Base-by-base conservation (phyloP, 2,329 filamentous ascomycete genomes). In the Diaporthe capsici region DNA sequence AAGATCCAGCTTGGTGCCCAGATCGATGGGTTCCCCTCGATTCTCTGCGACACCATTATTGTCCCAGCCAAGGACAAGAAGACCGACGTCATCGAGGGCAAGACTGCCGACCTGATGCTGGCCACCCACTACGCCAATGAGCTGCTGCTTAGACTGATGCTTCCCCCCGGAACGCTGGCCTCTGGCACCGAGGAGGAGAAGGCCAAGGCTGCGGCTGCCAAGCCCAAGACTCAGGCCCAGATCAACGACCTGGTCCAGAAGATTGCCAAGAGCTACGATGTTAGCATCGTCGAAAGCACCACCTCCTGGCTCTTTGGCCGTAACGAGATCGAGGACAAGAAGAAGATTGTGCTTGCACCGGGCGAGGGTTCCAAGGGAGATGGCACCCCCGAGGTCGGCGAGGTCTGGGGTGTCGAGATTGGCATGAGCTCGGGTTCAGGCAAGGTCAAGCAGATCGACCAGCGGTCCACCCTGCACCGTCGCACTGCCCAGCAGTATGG, bases 1-100 rank as follows among this genome's bases (percentile, higher is more conserved):
- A 99, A 99, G 92, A 97, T 99, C 84, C 97, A 99, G 88, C 92
- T 99, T n/a, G 97, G 97, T 82, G 97, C 97, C 71, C 97, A 99
- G 88, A 98, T 99, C 78, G 95, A 98, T 87, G 97, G 97, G 73
- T 98, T 98, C 83, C 95, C 95, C 81, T 94, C 96, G 80, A 98
- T 99, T 83, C 94, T 98, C 81, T 98, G 97, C 87, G 94, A 98
- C 86, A 98, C 95, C 76, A 90, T 98, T 80, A 85, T 98, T 76
- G 93, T 97, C 71, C 88, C 89, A 65, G 84, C 89, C 78, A 88
- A 89, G 81, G 90, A 91, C 77, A 89, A 91, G 80, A 85, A 90
- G 70, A 87, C 90, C 75, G 92, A 91, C 79, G 89, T 90, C 80
- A 87, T 97, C 80, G 91, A 92, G 74, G 95, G 94, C 80, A 93